Evolutionary conservation across 371 early-diverging fungal species (phyloP), one percentile per base, ranked within the genome.

Genomic region (Apophysomyces elegans): DNA sequence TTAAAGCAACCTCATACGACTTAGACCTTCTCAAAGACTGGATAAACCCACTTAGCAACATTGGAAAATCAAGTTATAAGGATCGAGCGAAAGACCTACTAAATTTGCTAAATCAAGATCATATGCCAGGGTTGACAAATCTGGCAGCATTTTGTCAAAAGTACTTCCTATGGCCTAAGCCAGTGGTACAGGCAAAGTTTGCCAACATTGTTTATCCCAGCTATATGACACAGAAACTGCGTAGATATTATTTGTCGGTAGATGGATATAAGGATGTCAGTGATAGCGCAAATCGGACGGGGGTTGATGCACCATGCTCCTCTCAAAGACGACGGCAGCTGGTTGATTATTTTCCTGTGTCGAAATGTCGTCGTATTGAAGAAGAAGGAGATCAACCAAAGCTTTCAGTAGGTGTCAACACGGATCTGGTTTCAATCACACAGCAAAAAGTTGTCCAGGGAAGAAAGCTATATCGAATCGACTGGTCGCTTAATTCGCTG

Each of bases 1-100:
- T 78, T 5, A 59, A 68, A 3, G 63, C 66, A 2, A 64, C 61
- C 4, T 69, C 72, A 12, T 65, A 66, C 7, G 71, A 72, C 16
- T 16, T 41, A 16, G 44, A 13, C 16, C 4, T 43, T 12, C 35
- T 35, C 26, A 45, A 41, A 18, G 38, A 50, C 36, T 63, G 63
- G 63, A 56, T 63, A 36, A 37, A 59, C 16, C 39, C 60, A 11
- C 5, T 43, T 11, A 39, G 41, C 26, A 41, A 59, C 6, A 59
- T 45, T 43, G 26, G 41, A 16, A 59, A 59, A 5, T 5, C 37
- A 32, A 57, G 38, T n/a, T 21, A 16, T 14, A 7, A 56, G 16
- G 44, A 44, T 41, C 39, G 14, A 14, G 58, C 43, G 44, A 45
- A 46, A 21, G 45, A 58, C 16, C 14, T 64, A 37, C 46, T 64